These are phyloP conservation scores for Vitis cinerea DNA, from an alignment of 164 flowering plant species.

Conservation along the genomic window DNA sequence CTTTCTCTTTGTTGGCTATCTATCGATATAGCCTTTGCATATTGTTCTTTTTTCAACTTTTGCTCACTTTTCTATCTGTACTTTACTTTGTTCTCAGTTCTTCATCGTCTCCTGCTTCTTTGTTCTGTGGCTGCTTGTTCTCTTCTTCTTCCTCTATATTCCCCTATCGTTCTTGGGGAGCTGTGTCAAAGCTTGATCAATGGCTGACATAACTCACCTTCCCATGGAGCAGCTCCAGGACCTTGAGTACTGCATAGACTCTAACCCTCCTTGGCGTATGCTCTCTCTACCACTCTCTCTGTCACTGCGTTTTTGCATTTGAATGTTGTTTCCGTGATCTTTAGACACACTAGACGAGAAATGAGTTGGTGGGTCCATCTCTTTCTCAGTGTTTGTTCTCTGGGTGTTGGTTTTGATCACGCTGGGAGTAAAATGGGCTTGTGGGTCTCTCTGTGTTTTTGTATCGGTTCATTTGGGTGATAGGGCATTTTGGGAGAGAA, in stretches of 20 bases:
- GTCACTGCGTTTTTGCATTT: background rate
- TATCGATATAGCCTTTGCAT: too few species aligned
- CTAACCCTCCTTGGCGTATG: conserved; percentile 93
- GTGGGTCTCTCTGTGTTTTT: too few species aligned
- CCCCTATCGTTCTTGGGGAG: background rate
- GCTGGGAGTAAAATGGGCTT: too few species aligned
- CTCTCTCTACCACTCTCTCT: conserved; percentile 8
- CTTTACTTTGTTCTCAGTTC: conserved; percentile 36
- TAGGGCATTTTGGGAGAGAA: too few species aligned
- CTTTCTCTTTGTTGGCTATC: too few species aligned
- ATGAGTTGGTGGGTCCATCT: too few species aligned
- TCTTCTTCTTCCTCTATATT: background rate
- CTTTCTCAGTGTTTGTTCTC: too few species aligned
- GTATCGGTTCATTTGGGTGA: too few species aligned
- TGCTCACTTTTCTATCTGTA: conserved; percentile 4
- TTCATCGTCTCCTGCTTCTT: conserved; percentile 17
- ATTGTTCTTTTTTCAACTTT: conserved; percentile 4
- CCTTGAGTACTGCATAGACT: conserved; percentile 92
- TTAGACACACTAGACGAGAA: too few species aligned
- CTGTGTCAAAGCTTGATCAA: conserved; percentile 29
- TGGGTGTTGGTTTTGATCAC: too few species aligned
- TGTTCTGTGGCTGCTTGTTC: background rate
- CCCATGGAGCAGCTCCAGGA: conserved; percentile 97
- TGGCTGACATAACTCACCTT: conserved; percentile 77
- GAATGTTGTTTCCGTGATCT: too few species aligned